Base-by-base conservation (phyloP, 2,329 filamentous ascomycete genomes). In the Arthroderma uncinatum region DNA sequence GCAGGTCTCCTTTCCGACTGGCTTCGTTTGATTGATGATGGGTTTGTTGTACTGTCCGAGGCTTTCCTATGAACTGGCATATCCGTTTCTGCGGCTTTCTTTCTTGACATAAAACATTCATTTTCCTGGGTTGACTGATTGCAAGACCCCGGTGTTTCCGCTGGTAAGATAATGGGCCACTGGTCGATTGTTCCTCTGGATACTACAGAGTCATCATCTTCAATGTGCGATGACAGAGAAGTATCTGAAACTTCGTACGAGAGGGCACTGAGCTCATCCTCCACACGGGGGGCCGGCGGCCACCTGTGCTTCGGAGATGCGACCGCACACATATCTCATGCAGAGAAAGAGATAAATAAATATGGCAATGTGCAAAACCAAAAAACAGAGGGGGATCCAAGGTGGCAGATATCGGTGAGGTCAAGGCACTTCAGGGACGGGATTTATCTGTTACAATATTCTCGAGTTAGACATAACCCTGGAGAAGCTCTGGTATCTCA, bases 281-380 rank as follows among this genome's bases (percentile, higher is more conserved):
- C 75, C 55, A 75, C 75, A 54, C 62, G 70, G 25, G 75, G 74
- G 56, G 68, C 68, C 19, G 74, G 75, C 34, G 74, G 74, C 70
- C 69, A 73, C 53, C 62, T 66, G 44, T 65, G 62, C 44, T 50
- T 50, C 59, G 66, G 64, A 36, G 61, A 59, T 52, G 61, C 59
- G 64, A 68, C 67, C 28, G 58, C 58, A 34, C 30, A 55, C 44
- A 59, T 61, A 40, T 58, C 60, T 44, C 12, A 42, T 42, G 50
- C 53, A 48, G 21, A 50, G 14, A 23, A 16, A 55, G 40, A 61
- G 23, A 39, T 10, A 57, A 54, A 16, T 23, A 33, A 25, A 53
- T 10, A 48, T 53, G 50, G 54, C 54, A 48, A 48, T 42, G 54
- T 30, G 54, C 39, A 50, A 56, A 53, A 50, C 19, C 36, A 52